A percentile compares a stretch with the other conserved stretches of the same genome.
Evolutionary conservation across 305 asterid species (phyloP).

Genomic region (Solanum chacoense): DNA sequence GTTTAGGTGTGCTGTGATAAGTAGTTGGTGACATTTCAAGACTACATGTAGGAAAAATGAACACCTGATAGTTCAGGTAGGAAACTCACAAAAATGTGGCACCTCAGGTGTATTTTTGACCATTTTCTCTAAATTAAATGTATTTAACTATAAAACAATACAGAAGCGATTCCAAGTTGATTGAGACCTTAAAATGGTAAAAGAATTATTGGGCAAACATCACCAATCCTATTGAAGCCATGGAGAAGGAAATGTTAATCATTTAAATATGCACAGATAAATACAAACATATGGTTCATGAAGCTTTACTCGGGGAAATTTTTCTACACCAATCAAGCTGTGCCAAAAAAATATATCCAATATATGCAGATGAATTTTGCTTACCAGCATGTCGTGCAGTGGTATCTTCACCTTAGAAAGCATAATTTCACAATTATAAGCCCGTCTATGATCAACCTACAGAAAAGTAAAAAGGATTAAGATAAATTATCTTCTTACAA

Average conservation of each 20-base stretch:
- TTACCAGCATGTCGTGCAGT: slow-evolving; percentile 70
- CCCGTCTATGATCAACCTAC: slow-evolving; percentile 84
- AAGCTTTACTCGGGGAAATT: background rate
- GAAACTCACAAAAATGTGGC: background rate
- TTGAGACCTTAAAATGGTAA: background rate
- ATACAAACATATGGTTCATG: background rate
- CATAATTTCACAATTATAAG: slow-evolving; percentile 92
- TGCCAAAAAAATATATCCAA: background rate
- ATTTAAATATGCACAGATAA: background rate
- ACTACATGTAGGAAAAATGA: background rate
- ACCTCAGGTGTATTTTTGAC: background rate
- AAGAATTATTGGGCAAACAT: background rate
- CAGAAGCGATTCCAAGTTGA: background rate
- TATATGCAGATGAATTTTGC: background rate
- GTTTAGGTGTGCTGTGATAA: background rate
- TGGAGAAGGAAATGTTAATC: background rate
- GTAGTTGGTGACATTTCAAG: background rate
- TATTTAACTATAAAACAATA: background rate
- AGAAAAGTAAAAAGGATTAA: slow-evolving; percentile 4
- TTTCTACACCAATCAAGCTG: background rate
- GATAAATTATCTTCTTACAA: background rate
- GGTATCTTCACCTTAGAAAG: slow-evolving; percentile 88
- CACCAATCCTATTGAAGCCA: background rate
- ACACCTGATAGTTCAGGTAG: background rate
- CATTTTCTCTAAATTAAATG: background rate